These are phyloP conservation scores for Ogataea trehaloabstinens DNA, from an alignment of 805 yeast genomes.

Conservation along the genomic window DNA sequence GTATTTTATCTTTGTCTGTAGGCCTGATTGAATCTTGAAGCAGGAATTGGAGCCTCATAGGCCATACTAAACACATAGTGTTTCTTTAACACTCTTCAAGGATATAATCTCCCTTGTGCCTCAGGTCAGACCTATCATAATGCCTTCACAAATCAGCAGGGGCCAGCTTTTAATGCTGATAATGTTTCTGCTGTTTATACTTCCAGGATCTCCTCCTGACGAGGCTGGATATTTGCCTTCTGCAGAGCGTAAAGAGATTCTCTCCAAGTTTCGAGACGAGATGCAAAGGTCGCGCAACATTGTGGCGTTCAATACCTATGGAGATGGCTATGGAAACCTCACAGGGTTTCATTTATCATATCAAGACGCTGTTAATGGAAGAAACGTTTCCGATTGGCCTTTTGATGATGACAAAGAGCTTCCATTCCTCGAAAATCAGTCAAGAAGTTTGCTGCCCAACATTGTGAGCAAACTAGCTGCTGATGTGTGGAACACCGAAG, in stretches of 20 bases:
- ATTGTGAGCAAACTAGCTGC: slow-evolving; percentile 46
- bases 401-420: slow-evolving; percentile 34
- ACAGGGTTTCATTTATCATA: slow-evolving; percentile 73
- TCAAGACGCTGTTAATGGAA: slow-evolving; percentile 48
- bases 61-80: too few relatives aligned
- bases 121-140: too few relatives aligned
- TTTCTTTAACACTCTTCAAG: too few relatives aligned
- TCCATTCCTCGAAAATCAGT: slow-evolving; percentile 48
- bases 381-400: slow-evolving; percentile 56
- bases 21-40: too few relatives aligned
- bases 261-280: slow-evolving; percentile 37
- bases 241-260: slow-evolving; percentile 21
- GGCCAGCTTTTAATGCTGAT: slow-evolving; percentile 34
- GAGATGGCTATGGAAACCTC: slow-evolving; percentile 61
- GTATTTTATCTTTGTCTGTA: too few relatives aligned
- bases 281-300: slow-evolving; percentile 29
- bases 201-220: slow-evolving; percentile 40
- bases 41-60: too few relatives aligned
- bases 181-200: slow-evolving; percentile 37
- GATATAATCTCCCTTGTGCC: too few relatives aligned
- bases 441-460: slow-evolving; percentile 60
- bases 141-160: slow-evolving; percentile 28
- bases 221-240: slow-evolving; percentile 28
- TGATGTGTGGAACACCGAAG: slow-evolving; percentile 50
- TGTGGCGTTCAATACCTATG: slow-evolving; percentile 42